Evolutionary conservation across 768 basidiomycete species (phyloP).

Genomic region (Phlebiopsis flavidoalba): DNA sequence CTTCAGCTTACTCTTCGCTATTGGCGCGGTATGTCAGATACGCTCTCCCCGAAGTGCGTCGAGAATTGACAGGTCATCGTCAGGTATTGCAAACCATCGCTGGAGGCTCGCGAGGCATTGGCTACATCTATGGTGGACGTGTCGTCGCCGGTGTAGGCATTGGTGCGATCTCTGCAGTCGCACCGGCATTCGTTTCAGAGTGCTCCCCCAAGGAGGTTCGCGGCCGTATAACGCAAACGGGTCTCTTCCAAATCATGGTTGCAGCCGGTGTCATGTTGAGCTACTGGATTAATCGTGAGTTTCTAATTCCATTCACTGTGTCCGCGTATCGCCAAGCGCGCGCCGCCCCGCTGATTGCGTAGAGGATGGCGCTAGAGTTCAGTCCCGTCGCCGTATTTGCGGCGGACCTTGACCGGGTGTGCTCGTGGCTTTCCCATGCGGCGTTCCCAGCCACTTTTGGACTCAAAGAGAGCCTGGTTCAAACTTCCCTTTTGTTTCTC

Average conservation of each 20-base stretch:
- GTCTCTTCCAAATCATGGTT: conserved; percentile 85
- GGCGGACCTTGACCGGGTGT: background rate
- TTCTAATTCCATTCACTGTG: conserved; percentile 1
- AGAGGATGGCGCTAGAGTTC: background rate
- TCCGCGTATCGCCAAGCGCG: background rate
- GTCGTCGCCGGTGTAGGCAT: conserved; percentile 78
- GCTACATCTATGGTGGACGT: conserved; percentile 75
- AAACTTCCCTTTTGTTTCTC: no score
- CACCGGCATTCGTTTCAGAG: conserved; percentile 84
- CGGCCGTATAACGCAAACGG: conserved; percentile 77
- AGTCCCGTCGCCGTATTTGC: no score
- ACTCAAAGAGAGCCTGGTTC: no score
- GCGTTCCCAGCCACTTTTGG: no score
- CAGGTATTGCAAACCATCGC: conserved; percentile 73
- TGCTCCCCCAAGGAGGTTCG: conserved; percentile 84
- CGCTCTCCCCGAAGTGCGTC: background rate
- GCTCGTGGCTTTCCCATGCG: no score
- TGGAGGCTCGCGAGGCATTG: conserved; percentile 48
- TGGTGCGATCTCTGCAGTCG: conserved; percentile 78
- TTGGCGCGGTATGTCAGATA: conserved; percentile 58
- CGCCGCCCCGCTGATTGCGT: background rate
- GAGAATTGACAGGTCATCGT: conserved; percentile 5
- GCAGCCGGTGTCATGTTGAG: conserved; percentile 82
- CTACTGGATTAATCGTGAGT: conserved; percentile 75
- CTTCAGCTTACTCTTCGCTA: conserved; percentile 57